These are phyloP conservation scores for Leccinum fibrillosum DNA, from an alignment of 768 basidiomycete genomes.

Conservation along the genomic window DNA sequence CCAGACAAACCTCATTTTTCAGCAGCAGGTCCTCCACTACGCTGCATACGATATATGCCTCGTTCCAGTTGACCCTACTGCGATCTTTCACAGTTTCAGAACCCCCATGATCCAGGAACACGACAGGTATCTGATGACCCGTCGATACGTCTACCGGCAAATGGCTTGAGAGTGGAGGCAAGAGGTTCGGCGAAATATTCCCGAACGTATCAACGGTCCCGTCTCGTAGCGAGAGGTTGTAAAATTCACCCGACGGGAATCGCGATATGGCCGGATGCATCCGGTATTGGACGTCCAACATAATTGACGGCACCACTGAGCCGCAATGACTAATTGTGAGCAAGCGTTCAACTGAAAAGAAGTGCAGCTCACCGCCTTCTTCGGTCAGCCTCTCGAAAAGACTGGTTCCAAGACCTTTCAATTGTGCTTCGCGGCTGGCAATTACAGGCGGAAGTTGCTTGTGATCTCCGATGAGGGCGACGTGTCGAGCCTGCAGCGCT, in stretches of 20 bases:
- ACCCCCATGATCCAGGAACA: constrained; percentile 79
- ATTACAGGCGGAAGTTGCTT: constrained; percentile 93
- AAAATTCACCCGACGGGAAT: constrained; percentile 86
- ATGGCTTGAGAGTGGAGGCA: constrained; percentile 61
- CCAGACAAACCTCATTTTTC: constrained; percentile 62
- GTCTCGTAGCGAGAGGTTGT: constrained; percentile 64
- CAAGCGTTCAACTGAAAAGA: background rate
- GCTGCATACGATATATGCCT: constrained; percentile 74
- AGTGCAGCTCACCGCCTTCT: constrained; percentile 61
- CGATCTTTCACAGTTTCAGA: constrained; percentile 64
- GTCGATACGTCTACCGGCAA: constrained; percentile 35
- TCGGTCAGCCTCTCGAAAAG: constrained; percentile 89
- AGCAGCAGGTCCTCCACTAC: constrained; percentile 80
- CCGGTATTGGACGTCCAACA: constrained; percentile 93
- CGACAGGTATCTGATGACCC: constrained; percentile 55
- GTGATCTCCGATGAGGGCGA: constrained; percentile 94
- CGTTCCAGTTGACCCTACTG: constrained; percentile 74
- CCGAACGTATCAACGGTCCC: constrained; percentile 64
- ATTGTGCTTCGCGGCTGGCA: constrained; percentile 67
- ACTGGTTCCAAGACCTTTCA: constrained; percentile 71
- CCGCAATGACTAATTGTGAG: constrained; percentile 8
- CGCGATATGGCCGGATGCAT: constrained; percentile 91
- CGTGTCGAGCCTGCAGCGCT: constrained; percentile 62
- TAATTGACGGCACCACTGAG: constrained; percentile 79
- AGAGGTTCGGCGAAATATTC: constrained; percentile 44